A percentile compares a stretch with the other conserved stretches of the same genome.
Conservation (phyloP, 768 basidiomycete genomes). For the Rhizopogon sp. region DNA sequence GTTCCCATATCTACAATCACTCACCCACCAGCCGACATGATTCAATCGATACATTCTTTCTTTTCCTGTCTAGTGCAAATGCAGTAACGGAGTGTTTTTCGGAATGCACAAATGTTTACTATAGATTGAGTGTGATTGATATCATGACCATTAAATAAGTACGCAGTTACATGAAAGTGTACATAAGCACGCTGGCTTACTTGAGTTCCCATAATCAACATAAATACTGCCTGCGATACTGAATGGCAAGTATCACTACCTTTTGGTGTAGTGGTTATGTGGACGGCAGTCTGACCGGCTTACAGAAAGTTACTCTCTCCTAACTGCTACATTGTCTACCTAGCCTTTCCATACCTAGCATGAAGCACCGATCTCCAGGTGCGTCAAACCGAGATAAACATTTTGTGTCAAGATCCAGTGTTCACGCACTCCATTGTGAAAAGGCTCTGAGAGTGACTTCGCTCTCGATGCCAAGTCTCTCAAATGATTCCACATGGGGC, state of each 20-base stretch:
- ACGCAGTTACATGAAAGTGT: no score
- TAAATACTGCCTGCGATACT: no score
- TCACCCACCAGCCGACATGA: constrained; percentile 14
- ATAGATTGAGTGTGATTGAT: background rate
- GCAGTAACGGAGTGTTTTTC: constrained; percentile 16
- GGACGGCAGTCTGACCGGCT: no score
- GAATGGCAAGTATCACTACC: no score
- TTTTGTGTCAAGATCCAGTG: constrained; percentile 13
- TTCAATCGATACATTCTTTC: constrained; percentile 5
- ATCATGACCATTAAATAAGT: background rate
- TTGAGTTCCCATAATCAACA: no score
- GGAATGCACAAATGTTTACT: constrained; percentile 13
- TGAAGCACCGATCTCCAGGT: constrained; percentile 15
- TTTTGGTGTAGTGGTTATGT: no score
- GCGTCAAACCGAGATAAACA: constrained; percentile 11
- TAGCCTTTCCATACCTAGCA: constrained; percentile 7
- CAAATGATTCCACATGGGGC: constrained; percentile 13
- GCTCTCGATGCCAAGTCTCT: constrained; percentile 18
- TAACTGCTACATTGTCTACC: background rate
- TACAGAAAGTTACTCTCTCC: no score
- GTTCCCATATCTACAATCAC: constrained; percentile 12
- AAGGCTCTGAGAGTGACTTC: constrained; percentile 15
- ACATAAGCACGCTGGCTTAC: no score
- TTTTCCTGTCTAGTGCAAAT: constrained; percentile 17
- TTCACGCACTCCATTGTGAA: constrained; percentile 17